phyloP scores from a whole-genome alignment of 257 asterid genomes.

The Mitragyna speciosa region DNA sequence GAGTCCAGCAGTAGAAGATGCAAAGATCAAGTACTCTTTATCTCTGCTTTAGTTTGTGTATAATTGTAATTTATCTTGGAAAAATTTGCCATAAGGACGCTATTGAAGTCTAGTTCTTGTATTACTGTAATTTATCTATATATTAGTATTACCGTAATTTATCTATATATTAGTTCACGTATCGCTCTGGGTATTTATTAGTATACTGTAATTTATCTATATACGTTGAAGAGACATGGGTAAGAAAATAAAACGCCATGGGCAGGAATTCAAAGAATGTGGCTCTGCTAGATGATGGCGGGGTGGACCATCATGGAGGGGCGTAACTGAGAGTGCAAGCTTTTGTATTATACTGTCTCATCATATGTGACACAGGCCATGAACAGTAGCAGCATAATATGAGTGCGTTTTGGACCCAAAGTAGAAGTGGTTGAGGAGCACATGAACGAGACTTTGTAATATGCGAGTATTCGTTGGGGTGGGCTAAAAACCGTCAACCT shows the following conservation, averaged over 20 bases:
- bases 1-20: not conserved
- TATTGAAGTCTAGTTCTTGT: no score
- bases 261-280: not conserved
- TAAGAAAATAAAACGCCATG: not conserved
- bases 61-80: not conserved
- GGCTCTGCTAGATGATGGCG: not conserved
- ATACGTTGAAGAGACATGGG: not conserved
- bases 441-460: slow-evolving; percentile 44
- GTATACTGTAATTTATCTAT: no score
- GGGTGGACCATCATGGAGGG: slow-evolving; percentile 26
- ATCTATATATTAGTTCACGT: no score
- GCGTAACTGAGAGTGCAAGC: slow-evolving; percentile 18
- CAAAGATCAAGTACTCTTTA: not conserved
- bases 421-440: slow-evolving; percentile 24
- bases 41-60: not conserved
- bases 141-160: no score
- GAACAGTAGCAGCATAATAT: slow-evolving; percentile 30
- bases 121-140: no score
- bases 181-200: no score
- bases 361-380: slow-evolving; percentile 17
- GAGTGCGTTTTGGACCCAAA: slow-evolving; percentile 36
- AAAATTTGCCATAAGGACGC: not conserved
- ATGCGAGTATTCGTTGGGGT: no score
- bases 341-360: slow-evolving; percentile 22
- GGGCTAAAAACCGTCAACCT: no score